Evolutionary conservation across 2,329 filamentous ascomycete species (phyloP), one percentile per base, ranked within the genome.

Genomic region (Teratosphaeria gauchensis): DNA sequence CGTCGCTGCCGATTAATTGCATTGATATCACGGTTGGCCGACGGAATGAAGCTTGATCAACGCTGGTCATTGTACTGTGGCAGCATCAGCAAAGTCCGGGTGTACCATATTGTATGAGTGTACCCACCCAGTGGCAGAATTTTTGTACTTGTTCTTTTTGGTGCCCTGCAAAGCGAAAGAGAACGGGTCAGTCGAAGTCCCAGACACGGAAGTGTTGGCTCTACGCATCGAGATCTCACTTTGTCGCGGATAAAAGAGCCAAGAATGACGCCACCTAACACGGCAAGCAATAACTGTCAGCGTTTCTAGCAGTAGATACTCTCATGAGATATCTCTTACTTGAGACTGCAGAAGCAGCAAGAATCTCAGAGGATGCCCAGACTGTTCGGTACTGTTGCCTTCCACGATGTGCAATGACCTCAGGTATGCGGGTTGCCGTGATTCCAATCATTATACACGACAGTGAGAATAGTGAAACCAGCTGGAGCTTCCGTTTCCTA

Each of bases 201-300:
- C 24, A 28, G 24, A 28, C 24, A 28, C 24, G 4, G 24, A 28
- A 28, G 24, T 28, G 24, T 28, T 28, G 2, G 24, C 24, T 28
- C 24, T 4, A 28, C 24, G 24, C 24, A 2, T 28, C 24, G 24
- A 28, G 24, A 28, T 28, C 24, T 28, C 24, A 28, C 24, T 56
- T 90, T 84, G 71, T 97, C 92, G 14, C 92, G 84, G 31, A 97
- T 85, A 69, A 97, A 97, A 0, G 92, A 95, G 12, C 92, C 92
- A 2, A 99, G 82, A 0, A 96, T 89, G 21, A 99, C 80, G 2
- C 88, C 86, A 71, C 42, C 42, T 48, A 21, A 21, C 5, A 48
- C 19, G 4, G 42, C 9, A 48, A 9, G 42, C 42, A n/a, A 48
- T 3, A 19, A 11, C 19, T 48, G 9, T 21, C n/a, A 48, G 42